Evolutionary conservation across 495 filamentous ascomycete genomes (phyloP).

Genomic region (Penicillium salamii): DNA sequence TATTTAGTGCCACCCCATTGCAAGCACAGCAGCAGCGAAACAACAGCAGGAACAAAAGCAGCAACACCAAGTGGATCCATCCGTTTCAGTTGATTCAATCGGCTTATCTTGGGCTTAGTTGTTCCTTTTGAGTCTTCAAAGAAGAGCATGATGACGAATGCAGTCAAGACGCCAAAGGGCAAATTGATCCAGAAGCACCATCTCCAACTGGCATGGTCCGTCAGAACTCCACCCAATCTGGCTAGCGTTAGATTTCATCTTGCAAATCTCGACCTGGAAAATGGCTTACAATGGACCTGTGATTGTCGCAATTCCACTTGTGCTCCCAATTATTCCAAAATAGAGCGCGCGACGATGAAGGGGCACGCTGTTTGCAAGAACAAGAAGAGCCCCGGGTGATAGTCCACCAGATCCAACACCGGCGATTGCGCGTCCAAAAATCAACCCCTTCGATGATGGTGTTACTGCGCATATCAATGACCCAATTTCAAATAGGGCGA

Average conservation of each 20-base stretch:
- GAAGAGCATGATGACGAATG: slow-evolving; percentile 55
- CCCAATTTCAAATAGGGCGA: slow-evolving; percentile 78
- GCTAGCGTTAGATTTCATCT: neutral
- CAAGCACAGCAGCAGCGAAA: slow-evolving; percentile 71
- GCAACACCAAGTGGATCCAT: slow-evolving; percentile 67
- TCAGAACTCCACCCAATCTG: slow-evolving; percentile 54
- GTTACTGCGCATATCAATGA: slow-evolving; percentile 76
- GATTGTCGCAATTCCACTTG: slow-evolving; percentile 76
- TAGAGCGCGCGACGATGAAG: slow-evolving; percentile 68
- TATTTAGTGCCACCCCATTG: slow-evolving; percentile 82
- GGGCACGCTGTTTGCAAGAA: slow-evolving; percentile 75
- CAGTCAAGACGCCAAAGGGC: slow-evolving; percentile 64
- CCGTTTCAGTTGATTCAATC: slow-evolving; percentile 46
- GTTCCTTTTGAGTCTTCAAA: slow-evolving; percentile 53
- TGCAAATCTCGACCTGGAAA: neutral
- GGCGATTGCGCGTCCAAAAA: slow-evolving; percentile 80
- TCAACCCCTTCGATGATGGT: slow-evolving; percentile 69
- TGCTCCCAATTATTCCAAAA: slow-evolving; percentile 70
- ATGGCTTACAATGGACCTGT: slow-evolving; percentile 61
- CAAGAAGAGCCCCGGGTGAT: slow-evolving; percentile 76
- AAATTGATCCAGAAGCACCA: slow-evolving; percentile 67
- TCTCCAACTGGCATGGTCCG: slow-evolving; percentile 56
- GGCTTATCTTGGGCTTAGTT: slow-evolving; percentile 33
- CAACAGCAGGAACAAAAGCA: slow-evolving; percentile 67
- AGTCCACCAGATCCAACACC: slow-evolving; percentile 80